phyloP scores from a whole-genome alignment of 176 grass and related monocot genomes.

The Chloris gayana region DNA sequence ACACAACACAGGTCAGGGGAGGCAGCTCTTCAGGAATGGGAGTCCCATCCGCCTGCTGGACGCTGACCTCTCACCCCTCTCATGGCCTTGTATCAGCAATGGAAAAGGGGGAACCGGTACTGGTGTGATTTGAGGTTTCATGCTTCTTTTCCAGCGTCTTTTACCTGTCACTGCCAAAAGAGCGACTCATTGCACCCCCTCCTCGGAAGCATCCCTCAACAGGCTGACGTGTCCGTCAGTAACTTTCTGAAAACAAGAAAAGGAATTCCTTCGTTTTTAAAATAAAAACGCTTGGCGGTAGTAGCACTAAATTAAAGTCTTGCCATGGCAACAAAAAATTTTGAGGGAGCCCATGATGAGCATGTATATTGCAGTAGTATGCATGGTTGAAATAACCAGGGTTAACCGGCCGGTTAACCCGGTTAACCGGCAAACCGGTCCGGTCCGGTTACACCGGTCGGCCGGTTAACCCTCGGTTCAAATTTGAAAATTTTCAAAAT shows the following conservation, averaged over 20 bases:
- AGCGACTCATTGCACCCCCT: slow-evolving; percentile 32
- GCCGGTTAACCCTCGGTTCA: too few species aligned
- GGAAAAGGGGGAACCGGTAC: slow-evolving; percentile 23
- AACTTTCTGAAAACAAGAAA: neutral
- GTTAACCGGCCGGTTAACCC: too few species aligned
- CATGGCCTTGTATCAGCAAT: slow-evolving; percentile 14
- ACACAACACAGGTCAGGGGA: too few species aligned
- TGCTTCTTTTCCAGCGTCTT: slow-evolving; percentile 41
- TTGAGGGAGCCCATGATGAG: neutral
- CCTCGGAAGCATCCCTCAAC: neutral
- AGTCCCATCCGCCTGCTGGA: slow-evolving; percentile 31
- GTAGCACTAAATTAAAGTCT: neutral
- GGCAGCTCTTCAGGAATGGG: slow-evolving; percentile 43
- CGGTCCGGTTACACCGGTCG: too few species aligned
- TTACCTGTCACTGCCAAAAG: slow-evolving; percentile 57
- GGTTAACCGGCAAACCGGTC: too few species aligned
- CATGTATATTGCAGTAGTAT: neutral
- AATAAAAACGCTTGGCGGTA: too few species aligned
- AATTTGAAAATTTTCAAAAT: too few species aligned
- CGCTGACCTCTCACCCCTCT: neutral
- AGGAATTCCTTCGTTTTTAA: neutral
- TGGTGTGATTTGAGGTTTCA: slow-evolving; percentile 80
- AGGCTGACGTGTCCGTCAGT: neutral
- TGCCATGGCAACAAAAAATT: neutral
- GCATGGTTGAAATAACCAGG: too few species aligned